phyloP scores from a whole-genome alignment of 2,329 filamentous ascomycete species.

The Xylaria digitata region DNA sequence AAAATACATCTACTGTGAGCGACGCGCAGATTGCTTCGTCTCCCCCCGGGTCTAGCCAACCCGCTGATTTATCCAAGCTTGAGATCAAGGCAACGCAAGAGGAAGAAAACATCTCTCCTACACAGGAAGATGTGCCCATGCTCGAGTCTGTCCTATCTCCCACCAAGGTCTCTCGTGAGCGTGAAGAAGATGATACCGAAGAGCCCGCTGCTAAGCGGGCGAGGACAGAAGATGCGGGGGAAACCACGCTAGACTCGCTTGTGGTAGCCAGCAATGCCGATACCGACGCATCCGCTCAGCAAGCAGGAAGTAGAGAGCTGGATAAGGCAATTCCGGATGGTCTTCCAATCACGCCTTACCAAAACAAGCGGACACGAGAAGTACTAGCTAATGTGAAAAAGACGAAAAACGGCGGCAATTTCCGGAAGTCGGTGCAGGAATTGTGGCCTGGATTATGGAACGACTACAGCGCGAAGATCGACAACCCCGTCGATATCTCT shows the following conservation, averaged over 20 bases:
- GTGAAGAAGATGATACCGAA: slow-evolving; percentile 76
- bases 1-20: slow-evolving; percentile 42
- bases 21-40: slow-evolving; percentile 45
- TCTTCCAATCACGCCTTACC: slow-evolving; percentile 58
- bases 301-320: slow-evolving; percentile 48
- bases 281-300: slow-evolving; percentile 38
- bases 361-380: slow-evolving; percentile 58
- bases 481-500: slow-evolving; percentile 84
- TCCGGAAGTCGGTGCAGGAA: slow-evolving; percentile 80
- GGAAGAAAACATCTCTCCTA: slow-evolving; percentile 38
- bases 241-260: slow-evolving; percentile 42
- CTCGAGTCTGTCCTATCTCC: slow-evolving; percentile 44
- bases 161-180: slow-evolving; percentile 75
- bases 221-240: slow-evolving; percentile 70
- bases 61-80: slow-evolving; percentile 49
- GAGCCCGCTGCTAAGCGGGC: slow-evolving; percentile 83
- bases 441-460: slow-evolving; percentile 80
- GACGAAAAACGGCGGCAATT: slow-evolving; percentile 81
- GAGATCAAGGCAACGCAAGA: slow-evolving; percentile 48
- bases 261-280: slow-evolving; percentile 41
- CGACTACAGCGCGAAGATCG: slow-evolving; percentile 75
- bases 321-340: slow-evolving; percentile 53
- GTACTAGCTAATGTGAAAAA: slow-evolving; percentile 83
- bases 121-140: slow-evolving; percentile 44
- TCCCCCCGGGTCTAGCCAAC: slow-evolving; percentile 49